Percentiles rank a stretch among this genome's conserved stretches.
Conservation (phyloP, 1,284 basidiomycete genomes). For the Ustilago trichophora region DNA sequence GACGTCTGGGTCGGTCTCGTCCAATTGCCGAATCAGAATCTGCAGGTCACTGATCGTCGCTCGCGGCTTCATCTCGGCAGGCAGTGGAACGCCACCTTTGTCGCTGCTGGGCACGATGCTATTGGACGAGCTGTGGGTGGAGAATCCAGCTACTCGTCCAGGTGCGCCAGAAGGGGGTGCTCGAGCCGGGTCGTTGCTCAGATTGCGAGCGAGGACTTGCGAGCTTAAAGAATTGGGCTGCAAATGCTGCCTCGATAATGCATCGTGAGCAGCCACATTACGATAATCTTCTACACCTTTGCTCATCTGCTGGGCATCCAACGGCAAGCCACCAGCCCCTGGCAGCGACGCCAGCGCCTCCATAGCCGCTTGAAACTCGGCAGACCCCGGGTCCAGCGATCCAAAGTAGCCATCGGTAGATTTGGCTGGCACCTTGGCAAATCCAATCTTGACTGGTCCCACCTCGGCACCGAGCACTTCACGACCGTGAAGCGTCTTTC, state of each 20-base stretch:
- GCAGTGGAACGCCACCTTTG: conserved; percentile 63
- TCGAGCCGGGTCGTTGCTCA: conserved; percentile 24
- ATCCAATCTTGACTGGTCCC: conserved; percentile 93
- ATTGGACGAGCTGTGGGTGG: conserved; percentile 58
- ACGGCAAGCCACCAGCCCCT: conserved; percentile 86
- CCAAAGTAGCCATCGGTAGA: conserved; percentile 17
- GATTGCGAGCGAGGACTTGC: conserved; percentile 19
- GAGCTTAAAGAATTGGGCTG: conserved; percentile 11
- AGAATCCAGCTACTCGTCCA: conserved; percentile 69
- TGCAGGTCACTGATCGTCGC: conserved; percentile 75
- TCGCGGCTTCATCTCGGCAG: conserved; percentile 57
- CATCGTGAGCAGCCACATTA: conserved; percentile 85
- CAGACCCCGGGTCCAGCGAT: conserved; percentile 25
- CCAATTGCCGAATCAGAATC: conserved; percentile 92
- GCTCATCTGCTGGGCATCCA: conserved; percentile 88
- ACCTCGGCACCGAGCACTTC: conserved; percentile 95
- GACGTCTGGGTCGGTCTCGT: conserved; percentile 68
- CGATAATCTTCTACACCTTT: conserved; percentile 93
- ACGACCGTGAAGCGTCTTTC: conserved; percentile 91
- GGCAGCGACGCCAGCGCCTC: conserved; percentile 46
- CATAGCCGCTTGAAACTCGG: conserved; percentile 45
- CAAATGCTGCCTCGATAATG: conserved; percentile 72
- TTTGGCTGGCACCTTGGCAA: conserved; percentile 82
- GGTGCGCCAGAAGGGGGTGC: conserved; percentile 65
- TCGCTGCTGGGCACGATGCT: conserved; percentile 65